A percentile compares a stretch with the other conserved stretches of the same genome.
These are phyloP conservation scores for Solanum aculeatissimum DNA, from an alignment of 305 asterid genomes.

Conservation along the genomic window DNA sequence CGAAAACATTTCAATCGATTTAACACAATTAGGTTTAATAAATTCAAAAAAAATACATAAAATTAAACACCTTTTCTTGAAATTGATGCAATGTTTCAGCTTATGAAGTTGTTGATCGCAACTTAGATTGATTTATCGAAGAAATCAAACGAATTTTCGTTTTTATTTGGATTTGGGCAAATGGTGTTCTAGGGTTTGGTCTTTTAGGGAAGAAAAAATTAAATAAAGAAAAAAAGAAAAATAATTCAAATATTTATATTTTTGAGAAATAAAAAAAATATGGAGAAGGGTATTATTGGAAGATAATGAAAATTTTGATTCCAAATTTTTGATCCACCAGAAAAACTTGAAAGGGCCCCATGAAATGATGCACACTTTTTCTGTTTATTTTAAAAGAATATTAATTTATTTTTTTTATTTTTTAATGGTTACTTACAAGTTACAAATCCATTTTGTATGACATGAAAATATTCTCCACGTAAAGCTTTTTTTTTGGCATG, in stretches of 20 bases:
- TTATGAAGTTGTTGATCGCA: constrained; percentile 3
- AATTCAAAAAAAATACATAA: constrained; percentile 15
- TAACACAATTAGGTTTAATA: constrained; percentile 9
- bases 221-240: constrained; percentile 14
- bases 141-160: constrained; percentile 12
- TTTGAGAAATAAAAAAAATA: neutral
- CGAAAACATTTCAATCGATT: neutral
- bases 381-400: neutral
- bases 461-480: neutral
- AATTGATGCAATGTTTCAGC: constrained; percentile 19
- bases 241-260: constrained; percentile 14
- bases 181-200: constrained; percentile 45
- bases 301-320: neutral
- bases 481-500: neutral
- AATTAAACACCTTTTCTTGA: constrained; percentile 36
- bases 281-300: neutral
- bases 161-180: constrained; percentile 1
- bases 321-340: constrained; percentile 1
- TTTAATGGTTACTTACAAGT: neutral
- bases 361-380: neutral
- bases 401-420: too few species aligned
- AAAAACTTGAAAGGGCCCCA: neutral
- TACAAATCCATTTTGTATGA: neutral
- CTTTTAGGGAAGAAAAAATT: constrained; percentile 20
- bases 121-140: neutral